Conservation (phyloP, 2,329 filamentous ascomycete species). For the Stachybotrys chlorohalonatus region DNA sequence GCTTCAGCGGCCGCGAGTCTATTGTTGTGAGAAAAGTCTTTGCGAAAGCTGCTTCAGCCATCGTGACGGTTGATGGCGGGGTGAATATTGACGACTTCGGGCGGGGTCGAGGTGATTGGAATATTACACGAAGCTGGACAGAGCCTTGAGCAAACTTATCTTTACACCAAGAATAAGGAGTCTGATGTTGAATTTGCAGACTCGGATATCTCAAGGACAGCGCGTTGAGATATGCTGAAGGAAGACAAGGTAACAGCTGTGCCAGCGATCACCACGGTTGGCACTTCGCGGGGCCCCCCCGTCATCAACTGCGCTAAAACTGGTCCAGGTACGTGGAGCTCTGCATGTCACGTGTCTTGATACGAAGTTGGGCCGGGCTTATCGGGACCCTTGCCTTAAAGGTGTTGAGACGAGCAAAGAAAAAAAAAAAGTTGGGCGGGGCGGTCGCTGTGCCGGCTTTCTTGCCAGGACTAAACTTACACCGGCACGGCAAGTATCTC, state of each 20-base stretch:
- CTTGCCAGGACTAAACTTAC: background rate
- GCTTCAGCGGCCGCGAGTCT: slow-evolving; percentile 69
- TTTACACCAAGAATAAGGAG: too few species aligned
- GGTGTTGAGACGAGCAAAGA: slow-evolving; percentile 1
- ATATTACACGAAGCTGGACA: too few species aligned
- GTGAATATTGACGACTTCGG: background rate
- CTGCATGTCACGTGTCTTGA: slow-evolving; percentile 5
- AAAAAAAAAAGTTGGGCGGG: slow-evolving; percentile 32
- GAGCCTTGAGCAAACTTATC: too few species aligned
- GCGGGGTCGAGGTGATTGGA: background rate
- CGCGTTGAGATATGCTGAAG: too few species aligned
- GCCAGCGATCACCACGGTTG: slow-evolving; percentile 10
- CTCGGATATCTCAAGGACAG: too few species aligned
- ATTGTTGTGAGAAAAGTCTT: slow-evolving; percentile 74
- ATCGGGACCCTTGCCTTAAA: slow-evolving; percentile 17
- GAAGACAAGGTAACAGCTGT: background rate
- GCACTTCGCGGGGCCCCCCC: background rate
- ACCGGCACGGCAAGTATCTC: background rate
- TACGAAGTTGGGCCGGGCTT: slow-evolving; percentile 23
- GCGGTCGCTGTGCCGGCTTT: slow-evolving; percentile 8
- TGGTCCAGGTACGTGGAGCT: background rate
- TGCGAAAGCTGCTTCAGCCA: slow-evolving; percentile 81
- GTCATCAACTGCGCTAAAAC: background rate
- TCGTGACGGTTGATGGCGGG: slow-evolving; percentile 23
- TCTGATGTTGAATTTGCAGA: too few species aligned